Base-by-base conservation (phyloP, 2,329 filamentous ascomycete genomes). In the Zopfia rhizophila region DNA sequence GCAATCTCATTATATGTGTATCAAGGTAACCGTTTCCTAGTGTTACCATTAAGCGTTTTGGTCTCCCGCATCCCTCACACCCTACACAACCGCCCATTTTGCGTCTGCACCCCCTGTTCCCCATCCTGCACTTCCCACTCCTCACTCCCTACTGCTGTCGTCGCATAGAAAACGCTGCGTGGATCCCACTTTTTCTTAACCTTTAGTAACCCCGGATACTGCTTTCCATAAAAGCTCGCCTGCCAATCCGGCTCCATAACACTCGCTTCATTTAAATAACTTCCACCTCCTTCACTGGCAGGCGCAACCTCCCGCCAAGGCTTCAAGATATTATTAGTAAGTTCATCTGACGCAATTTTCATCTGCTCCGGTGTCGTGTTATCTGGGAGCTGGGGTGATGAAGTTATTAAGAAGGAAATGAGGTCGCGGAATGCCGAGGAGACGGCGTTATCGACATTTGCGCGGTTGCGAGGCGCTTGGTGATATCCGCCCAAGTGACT, bases 251-350 rank as follows among this genome's bases (percentile, higher is more conserved):
- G 66, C 52, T 76, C 72, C n/a, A 63, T 65, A 7, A 68, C 61
- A 48, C 75, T 66, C 4, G 72, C 72, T 49, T 73, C 69, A 35
- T 75, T 75, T 13, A 66, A 39, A 38, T 75, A 75, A 1, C 65
- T 59, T 10, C 70, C 72, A 13, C 51, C 56, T 7, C 54, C 54
- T 17, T 57, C 46, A 11, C 38, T 45, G 0, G 49, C 46, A 0
- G 52, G 52, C 1, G 52, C n/a, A 0, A 51, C 35, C 4, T 57
- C 47, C 4, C 49, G 23, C 56, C 56, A 57, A 7, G 54, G 54
- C 22, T 57, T 43, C 1, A 68, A 54, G 21, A 66, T 56, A 32
- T 59, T 32, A 18, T 45, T 16, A 8, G 8, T 32, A 8, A 32
- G 29, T 17, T 32, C 29, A 8, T 32, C 29, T 8, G 29, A 10